Evolutionary conservation across 148 eudicot species (phyloP).

Genomic region (Arctostaphylos glauca): DNA sequence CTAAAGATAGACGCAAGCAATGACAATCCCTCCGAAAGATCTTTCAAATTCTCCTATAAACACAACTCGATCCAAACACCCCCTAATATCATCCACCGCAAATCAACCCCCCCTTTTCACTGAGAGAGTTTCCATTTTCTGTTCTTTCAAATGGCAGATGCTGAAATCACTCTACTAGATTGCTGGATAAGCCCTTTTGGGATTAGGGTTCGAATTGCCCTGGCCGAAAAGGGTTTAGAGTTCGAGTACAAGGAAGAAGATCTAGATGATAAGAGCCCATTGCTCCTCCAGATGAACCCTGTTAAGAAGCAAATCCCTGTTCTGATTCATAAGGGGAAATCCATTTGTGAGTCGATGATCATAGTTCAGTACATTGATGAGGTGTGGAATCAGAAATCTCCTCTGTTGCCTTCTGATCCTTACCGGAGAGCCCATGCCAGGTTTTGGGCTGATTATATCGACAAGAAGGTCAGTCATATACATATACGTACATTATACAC

Average conservation of each 20-base stretch:
- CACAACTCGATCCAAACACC: too few relatives aligned
- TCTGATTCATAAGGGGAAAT: slow-evolving; percentile 37
- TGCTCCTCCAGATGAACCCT: slow-evolving; percentile 44
- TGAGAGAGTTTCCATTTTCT: too few relatives aligned
- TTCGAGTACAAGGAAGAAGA: slow-evolving; percentile 40
- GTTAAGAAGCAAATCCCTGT: slow-evolving; percentile 45
- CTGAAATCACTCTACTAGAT: slow-evolving; percentile 24
- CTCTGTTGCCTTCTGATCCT: slow-evolving; percentile 38
- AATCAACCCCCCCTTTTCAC: too few relatives aligned
- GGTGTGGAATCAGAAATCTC: slow-evolving; percentile 33
- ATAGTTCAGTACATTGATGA: slow-evolving; percentile 45
- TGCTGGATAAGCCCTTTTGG: slow-evolving; percentile 34
- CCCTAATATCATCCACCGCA: too few relatives aligned
- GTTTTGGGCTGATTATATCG: slow-evolving; percentile 47
- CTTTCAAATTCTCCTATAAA: too few relatives aligned
- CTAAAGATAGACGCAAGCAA: too few relatives aligned
- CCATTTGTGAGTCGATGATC: slow-evolving; percentile 44
- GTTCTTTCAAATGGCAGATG: slow-evolving; percentile 6
- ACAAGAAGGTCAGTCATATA: slow-evolving; percentile 18
- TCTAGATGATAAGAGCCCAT: slow-evolving; percentile 26
- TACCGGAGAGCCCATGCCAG: slow-evolving; percentile 37
- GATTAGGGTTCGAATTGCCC: slow-evolving; percentile 41
- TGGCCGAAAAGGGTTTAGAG: slow-evolving; percentile 40
- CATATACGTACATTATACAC: neutral
- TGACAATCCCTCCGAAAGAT: too few relatives aligned